These are phyloP conservation scores for Schizopora paradoxa DNA, from an alignment of 1,284 basidiomycete species.

Conservation along the genomic window DNA sequence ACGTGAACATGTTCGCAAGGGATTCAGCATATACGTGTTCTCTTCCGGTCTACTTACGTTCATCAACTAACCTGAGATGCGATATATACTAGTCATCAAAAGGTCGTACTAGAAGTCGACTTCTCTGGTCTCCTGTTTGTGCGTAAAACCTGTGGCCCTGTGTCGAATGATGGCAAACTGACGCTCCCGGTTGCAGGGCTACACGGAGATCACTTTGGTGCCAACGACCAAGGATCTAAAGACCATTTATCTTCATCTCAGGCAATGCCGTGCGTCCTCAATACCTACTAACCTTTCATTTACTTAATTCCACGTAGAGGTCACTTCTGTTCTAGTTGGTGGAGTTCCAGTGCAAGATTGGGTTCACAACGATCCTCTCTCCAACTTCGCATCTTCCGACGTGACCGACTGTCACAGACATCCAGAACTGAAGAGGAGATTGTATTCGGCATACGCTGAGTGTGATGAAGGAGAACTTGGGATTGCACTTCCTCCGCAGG, in stretches of 20 bases:
- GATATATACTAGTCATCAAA: conserved; percentile 85
- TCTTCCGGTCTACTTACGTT: conserved; percentile 20
- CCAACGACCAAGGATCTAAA: conserved; percentile 72
- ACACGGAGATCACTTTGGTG: conserved; percentile 85
- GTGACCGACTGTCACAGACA: conserved; percentile 84
- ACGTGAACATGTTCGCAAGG: conserved; percentile 70
- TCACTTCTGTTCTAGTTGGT: conserved; percentile 9
- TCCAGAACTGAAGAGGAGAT: conserved; percentile 88
- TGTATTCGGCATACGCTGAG: conserved; percentile 88
- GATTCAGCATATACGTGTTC: conserved; percentile 79
- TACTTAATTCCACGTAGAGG: conserved; percentile 19
- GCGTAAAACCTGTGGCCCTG: conserved; percentile 22
- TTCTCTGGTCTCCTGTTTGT: conserved; percentile 79
- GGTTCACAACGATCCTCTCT: conserved; percentile 70
- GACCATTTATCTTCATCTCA: conserved; percentile 80
- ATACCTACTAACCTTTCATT: conserved; percentile 10
- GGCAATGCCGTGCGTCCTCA: conserved; percentile 68
- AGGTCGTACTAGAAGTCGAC: conserved; percentile 85
- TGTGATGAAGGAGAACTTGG: conserved; percentile 92
- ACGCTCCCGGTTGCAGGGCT: conserved; percentile 51
- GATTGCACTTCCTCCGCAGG: conserved; percentile 82
- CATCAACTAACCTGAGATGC: conserved; percentile 42
- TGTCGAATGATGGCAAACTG: not conserved
- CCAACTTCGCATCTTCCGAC: conserved; percentile 63
- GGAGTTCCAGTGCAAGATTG: conserved; percentile 43